Evolutionary conservation across 805 yeast genomes (phyloP), one percentile per base, ranked within the genome.

Genomic region (Pichia membranifaciens): DNA sequence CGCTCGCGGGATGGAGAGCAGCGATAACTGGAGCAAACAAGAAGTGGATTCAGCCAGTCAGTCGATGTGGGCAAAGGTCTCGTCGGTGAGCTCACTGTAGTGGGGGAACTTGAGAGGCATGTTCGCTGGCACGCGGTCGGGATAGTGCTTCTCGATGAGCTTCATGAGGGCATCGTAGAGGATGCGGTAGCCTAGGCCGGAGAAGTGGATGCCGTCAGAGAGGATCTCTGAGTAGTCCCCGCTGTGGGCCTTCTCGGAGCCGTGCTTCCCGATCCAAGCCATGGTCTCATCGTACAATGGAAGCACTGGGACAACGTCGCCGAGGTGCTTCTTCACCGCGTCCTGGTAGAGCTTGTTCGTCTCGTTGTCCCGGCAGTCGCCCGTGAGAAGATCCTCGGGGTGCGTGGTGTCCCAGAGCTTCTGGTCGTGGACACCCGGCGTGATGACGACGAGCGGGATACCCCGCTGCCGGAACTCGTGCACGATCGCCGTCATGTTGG

Each of bases 401-500:
- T 55, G 45, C 13, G 53, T 38, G 20, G 56, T 57, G 31, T 70
- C 65, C 73, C 79, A 76, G 37, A 60, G 51, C 2, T 56, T 58
- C n/a, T 55, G 59, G 58, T 80, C 81, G 53, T 78, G 79, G 13
- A 75, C 59, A 0, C 76, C 83, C 0, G 91, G 88, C 0, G 87
- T 80, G 8, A 87, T 71, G 1, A 86, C 55, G 16, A 87, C 68
- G 0, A 79, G 69, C 33, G 72, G 73, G 45, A 83, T 75, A 2
- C 68, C 71, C 45, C 73, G 61, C 1, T 57, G 59, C 20, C 58
- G 52, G 28, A 76, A 70, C 50, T 70, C 52, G 6, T 66, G 53
- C 13, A 79, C 67, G 56, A 87, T 53, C 10, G 51, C 45, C 23
- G 53, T 56, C 51, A 75, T 66, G 57, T 88, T 88, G 15, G 60